phyloP scores from a whole-genome alignment of 2,329 filamentous ascomycete genomes.

The Setomelanomma holmii region DNA sequence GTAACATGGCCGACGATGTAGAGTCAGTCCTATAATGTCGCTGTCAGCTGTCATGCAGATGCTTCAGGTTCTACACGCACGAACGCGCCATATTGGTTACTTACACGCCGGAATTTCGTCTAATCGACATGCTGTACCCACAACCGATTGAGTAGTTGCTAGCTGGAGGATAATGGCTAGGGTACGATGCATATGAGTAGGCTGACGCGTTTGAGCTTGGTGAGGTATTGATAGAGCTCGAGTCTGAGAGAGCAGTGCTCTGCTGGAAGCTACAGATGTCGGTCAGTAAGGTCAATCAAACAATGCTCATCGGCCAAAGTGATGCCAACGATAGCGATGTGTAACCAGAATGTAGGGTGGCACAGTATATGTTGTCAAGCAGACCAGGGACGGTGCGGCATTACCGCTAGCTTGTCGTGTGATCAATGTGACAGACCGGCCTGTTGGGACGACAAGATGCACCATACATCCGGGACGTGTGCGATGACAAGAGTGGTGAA shows the following conservation, averaged over 20 bases:
- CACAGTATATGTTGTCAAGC: constrained; percentile 50
- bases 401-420: constrained; percentile 52
- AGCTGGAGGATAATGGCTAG: constrained; percentile 38
- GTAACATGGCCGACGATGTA: constrained; percentile 57
- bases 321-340: constrained; percentile 48
- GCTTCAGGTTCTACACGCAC: constrained; percentile 40
- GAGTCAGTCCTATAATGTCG: constrained; percentile 52
- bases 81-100: constrained; percentile 48
- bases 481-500: constrained; percentile 43
- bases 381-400: constrained; percentile 46
- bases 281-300: constrained; percentile 45
- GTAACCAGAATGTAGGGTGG: constrained; percentile 48
- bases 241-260: constrained; percentile 61
- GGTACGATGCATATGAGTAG: constrained; percentile 51
- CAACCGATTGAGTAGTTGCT: constrained; percentile 48
- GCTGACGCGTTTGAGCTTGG: constrained; percentile 60
- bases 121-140: constrained; percentile 49
- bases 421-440: constrained; percentile 53
- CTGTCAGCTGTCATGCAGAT: constrained; percentile 51
- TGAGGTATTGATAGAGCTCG: constrained; percentile 62
- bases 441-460: constrained; percentile 46
- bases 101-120: constrained; percentile 54
- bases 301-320: constrained; percentile 33
- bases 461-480: constrained; percentile 49
- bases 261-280: constrained; percentile 57